phyloP scores from a whole-genome alignment of 2,329 filamentous ascomycete species.

The Xylariaceae sp. region DNA sequence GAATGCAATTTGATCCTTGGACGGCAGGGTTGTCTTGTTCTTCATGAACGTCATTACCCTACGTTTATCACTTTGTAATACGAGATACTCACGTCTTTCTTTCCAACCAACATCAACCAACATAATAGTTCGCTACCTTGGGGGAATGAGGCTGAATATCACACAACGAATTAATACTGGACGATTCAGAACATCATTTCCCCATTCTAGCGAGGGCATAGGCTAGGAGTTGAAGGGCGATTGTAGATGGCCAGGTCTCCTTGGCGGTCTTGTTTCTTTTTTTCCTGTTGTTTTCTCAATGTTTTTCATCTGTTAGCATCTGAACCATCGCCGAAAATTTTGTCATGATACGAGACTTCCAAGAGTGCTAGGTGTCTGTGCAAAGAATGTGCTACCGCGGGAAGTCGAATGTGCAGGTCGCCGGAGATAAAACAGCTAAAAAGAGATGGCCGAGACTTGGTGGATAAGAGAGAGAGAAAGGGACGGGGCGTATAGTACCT shows the following conservation, averaged over 20 bases:
- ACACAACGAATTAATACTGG: constrained; percentile 11
- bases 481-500: too few species aligned
- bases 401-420: neutral
- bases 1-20: constrained; percentile 18
- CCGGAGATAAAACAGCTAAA: neutral
- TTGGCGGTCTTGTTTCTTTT: constrained; percentile 6
- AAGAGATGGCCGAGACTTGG: neutral
- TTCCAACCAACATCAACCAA: too few species aligned
- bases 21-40: constrained; percentile 21
- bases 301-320: constrained; percentile 17
- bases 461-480: neutral
- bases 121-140: constrained; percentile 20
- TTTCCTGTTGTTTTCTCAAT: neutral
- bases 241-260: constrained; percentile 17
- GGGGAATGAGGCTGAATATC: constrained; percentile 18
- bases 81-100: constrained; percentile 16
- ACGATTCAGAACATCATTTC: constrained; percentile 13
- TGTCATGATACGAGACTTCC: neutral
- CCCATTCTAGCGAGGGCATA: constrained; percentile 11
- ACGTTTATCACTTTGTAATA: constrained; percentile 26
- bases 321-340: constrained; percentile 1
- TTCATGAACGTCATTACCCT: constrained; percentile 15
- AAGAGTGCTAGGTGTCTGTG: neutral
- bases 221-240: constrained; percentile 24
- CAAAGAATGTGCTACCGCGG: neutral